Conservation (phyloP, 495 filamentous ascomycete genomes). For the Stereocaulon alpinum region DNA sequence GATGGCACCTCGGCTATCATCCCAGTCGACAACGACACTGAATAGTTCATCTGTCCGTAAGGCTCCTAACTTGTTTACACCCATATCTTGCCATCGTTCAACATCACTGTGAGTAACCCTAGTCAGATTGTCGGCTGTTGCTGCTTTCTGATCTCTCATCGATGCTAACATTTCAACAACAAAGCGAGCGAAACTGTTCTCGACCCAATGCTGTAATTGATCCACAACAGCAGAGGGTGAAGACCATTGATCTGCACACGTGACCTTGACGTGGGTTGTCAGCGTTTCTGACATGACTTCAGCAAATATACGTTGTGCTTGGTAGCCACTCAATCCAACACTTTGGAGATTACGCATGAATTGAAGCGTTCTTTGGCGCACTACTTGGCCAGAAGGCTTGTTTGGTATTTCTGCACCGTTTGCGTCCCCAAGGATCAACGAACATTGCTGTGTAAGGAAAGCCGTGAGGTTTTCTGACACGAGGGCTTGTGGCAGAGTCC, state of each 20-base stretch:
- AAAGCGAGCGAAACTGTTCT: constrained; percentile 57
- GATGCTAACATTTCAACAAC: constrained; percentile 51
- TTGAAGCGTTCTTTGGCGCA: constrained; percentile 26
- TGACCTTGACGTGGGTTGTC: constrained; percentile 50
- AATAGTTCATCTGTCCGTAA: constrained; percentile 77
- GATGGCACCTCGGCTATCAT: constrained; percentile 65
- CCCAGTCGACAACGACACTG: constrained; percentile 80
- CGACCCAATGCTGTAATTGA: constrained; percentile 58
- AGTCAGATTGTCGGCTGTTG: constrained; percentile 21
- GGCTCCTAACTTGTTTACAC: constrained; percentile 63
- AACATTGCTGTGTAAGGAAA: constrained; percentile 43
- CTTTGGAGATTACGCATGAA: constrained; percentile 53
- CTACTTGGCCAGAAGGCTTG: constrained; percentile 12
- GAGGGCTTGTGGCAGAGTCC: constrained; percentile 45
- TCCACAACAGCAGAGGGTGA: constrained; percentile 43
- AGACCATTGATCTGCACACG: constrained; percentile 52
- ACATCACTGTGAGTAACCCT: constrained; percentile 49
- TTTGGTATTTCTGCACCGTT: constrained; percentile 18
- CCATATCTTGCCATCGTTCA: constrained; percentile 73
- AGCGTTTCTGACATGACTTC: constrained; percentile 61
- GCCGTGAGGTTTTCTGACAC: constrained; percentile 42
- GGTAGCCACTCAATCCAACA: constrained; percentile 64
- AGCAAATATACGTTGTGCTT: constrained; percentile 66
- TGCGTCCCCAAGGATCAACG: constrained; percentile 45
- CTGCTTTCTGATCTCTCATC: constrained; percentile 28